These are phyloP conservation scores for Dentipellis sp. DNA, from an alignment of 768 basidiomycete species.

Conservation along the genomic window DNA sequence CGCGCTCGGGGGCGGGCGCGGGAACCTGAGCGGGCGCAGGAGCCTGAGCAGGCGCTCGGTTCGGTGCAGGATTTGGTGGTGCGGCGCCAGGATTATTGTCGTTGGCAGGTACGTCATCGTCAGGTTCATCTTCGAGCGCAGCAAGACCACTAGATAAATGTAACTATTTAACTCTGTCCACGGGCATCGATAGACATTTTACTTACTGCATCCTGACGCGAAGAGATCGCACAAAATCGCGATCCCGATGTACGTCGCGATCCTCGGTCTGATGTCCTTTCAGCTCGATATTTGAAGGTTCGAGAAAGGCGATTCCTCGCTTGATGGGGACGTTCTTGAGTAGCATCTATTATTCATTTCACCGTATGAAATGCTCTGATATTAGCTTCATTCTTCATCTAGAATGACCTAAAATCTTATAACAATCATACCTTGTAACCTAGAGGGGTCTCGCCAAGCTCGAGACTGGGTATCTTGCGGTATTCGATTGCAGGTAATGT, in stretches of 20 bases:
- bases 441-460: constrained; percentile 66
- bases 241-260: constrained; percentile 46
- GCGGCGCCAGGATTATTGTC: too few species aligned
- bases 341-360: constrained; percentile 38
- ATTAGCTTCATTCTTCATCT: not conserved
- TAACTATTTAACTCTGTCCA: too few species aligned
- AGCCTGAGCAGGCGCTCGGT: not conserved
- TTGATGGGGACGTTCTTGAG: constrained; percentile 62
- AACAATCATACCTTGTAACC: constrained; percentile 63
- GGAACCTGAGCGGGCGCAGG: constrained; percentile 1
- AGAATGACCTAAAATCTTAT: not conserved
- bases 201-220: constrained; percentile 56
- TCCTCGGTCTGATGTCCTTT: constrained; percentile 59
- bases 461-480: constrained; percentile 50
- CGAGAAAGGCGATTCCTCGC: constrained; percentile 67
- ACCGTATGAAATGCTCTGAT: not conserved
- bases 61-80: too few species aligned
- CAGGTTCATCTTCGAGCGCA: not conserved
- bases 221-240: constrained; percentile 53
- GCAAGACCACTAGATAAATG: not conserved
- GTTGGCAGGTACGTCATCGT: not conserved
- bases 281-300: constrained; percentile 54
- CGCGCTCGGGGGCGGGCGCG: constrained; percentile 1
- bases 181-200: not conserved
- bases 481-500: constrained; percentile 74